A percentile compares a stretch with the other conserved stretches of the same genome.
Conservation (phyloP, 176 grass and related monocot species). For the Aegilops umbellulata region DNA sequence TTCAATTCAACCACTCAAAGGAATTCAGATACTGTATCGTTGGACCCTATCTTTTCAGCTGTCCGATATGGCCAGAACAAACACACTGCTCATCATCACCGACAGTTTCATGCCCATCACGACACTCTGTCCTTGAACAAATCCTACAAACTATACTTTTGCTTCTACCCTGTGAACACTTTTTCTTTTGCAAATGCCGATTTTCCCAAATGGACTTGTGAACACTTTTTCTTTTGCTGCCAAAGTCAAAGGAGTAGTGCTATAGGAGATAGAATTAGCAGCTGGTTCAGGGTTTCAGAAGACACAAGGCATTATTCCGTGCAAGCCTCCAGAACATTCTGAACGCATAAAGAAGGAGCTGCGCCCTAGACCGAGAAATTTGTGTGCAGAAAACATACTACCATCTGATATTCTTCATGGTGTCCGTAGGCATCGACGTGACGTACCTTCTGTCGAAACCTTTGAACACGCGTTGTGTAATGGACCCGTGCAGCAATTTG, state of each 20-base stretch:
- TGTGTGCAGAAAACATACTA: not conserved
- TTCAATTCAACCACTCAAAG: too few species aligned
- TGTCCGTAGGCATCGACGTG: not conserved
- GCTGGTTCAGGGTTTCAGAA: constrained; percentile 19
- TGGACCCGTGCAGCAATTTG: not conserved
- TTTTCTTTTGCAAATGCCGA: not conserved
- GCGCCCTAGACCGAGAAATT: not conserved
- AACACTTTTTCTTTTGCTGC: not conserved
- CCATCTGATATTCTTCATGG: not conserved
- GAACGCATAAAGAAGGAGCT: not conserved
- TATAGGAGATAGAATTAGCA: constrained; percentile 1
- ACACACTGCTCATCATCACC: constrained; percentile 35
- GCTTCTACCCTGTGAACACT: not conserved
- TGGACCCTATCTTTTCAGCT: constrained; percentile 38
- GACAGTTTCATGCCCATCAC: constrained; percentile 37
- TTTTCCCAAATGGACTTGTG: constrained; percentile 21
- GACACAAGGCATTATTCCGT: not conserved
- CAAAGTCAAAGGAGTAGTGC: constrained; percentile 11
- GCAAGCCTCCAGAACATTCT: not conserved
- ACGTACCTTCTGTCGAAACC: not conserved
- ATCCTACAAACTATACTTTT: not conserved
- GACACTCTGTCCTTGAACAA: not conserved
- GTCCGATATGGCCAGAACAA: constrained; percentile 20
- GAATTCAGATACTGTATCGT: constrained; percentile 19
- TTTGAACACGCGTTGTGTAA: not conserved